Conservation (phyloP, 2,329 filamentous ascomycete species). For the Drechslerella coelobrocha region DNA sequence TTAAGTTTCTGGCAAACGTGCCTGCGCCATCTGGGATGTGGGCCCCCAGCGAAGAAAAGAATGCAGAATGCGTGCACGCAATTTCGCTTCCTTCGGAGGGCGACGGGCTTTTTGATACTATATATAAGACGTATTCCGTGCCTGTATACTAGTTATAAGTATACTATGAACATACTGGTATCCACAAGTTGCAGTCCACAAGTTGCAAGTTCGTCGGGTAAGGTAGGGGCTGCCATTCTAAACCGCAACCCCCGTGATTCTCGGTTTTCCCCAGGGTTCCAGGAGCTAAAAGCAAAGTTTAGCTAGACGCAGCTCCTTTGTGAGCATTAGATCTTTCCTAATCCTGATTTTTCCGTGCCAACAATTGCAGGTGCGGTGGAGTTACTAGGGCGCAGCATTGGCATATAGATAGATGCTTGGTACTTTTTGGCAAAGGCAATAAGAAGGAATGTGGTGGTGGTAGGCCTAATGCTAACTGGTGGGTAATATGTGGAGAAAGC, state of each 20-base stretch:
- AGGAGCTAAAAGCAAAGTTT: no score
- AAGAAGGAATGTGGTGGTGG: not conserved
- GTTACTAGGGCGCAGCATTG: not conserved
- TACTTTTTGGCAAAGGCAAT: not conserved
- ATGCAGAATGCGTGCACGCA: not conserved
- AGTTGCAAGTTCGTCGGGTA: no score
- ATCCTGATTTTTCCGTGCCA: not conserved
- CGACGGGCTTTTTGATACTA: constrained; percentile 47
- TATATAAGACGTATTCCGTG: constrained; percentile 25
- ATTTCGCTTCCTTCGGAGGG: constrained; percentile 41
- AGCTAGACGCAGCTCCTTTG: no score
- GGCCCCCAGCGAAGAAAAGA: not conserved
- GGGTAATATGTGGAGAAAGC: not conserved
- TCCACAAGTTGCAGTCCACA: no score
- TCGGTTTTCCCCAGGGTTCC: not conserved
- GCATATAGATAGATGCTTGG: not conserved
- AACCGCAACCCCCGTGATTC: not conserved
- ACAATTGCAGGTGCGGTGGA: not conserved
- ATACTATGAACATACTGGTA: not conserved
- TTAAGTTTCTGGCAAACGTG: not conserved
- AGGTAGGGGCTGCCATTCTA: not conserved
- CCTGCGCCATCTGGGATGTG: not conserved
- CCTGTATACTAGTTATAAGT: not conserved
- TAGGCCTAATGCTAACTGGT: not conserved
- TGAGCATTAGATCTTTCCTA: no score